These are phyloP conservation scores for Linnemannia hyalina DNA, from an alignment of 192 early-diverging fungal species.

Conservation along the genomic window DNA sequence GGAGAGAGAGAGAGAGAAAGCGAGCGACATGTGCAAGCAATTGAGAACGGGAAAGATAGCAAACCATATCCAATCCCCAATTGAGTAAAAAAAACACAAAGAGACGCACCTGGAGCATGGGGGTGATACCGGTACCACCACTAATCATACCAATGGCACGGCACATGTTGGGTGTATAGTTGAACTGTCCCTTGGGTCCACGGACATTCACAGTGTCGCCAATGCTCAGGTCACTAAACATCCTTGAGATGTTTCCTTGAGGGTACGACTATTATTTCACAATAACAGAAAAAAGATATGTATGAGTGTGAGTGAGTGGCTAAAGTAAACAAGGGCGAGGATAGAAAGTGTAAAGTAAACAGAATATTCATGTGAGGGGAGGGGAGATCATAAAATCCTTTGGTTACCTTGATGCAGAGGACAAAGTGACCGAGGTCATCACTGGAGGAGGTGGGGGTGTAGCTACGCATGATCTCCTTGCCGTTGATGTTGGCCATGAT, in stretches of 20 bases:
- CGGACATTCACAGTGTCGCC: slow-evolving; percentile 81
- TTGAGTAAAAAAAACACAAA: background rate
- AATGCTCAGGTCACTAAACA: slow-evolving; percentile 74
- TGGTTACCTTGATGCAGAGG: slow-evolving; percentile 86
- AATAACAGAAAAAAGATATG: background rate
- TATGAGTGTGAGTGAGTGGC: background rate
- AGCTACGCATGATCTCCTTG: slow-evolving; percentile 87
- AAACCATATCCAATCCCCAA: background rate
- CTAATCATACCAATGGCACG: slow-evolving; percentile 91
- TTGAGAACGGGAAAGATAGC: background rate
- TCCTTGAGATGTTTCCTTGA: slow-evolving; percentile 83
- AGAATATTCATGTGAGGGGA: background rate
- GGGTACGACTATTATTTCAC: slow-evolving; percentile 75
- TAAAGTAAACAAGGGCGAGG: background rate
- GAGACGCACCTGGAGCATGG: slow-evolving; percentile 86
- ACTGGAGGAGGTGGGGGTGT: slow-evolving; percentile 90
- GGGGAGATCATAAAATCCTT: background rate
- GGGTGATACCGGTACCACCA: slow-evolving; percentile 95
- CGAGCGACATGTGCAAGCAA: background rate
- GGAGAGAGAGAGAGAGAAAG: background rate
- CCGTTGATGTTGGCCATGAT: slow-evolving; percentile 88
- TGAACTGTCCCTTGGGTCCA: slow-evolving; percentile 93
- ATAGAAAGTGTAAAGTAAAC: background rate
- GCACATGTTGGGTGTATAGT: slow-evolving; percentile 86
- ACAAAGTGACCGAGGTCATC: slow-evolving; percentile 92